Base-by-base conservation (phyloP, 192 early-diverging fungal genomes). In the Umbelopsis ramanniana region DNA sequence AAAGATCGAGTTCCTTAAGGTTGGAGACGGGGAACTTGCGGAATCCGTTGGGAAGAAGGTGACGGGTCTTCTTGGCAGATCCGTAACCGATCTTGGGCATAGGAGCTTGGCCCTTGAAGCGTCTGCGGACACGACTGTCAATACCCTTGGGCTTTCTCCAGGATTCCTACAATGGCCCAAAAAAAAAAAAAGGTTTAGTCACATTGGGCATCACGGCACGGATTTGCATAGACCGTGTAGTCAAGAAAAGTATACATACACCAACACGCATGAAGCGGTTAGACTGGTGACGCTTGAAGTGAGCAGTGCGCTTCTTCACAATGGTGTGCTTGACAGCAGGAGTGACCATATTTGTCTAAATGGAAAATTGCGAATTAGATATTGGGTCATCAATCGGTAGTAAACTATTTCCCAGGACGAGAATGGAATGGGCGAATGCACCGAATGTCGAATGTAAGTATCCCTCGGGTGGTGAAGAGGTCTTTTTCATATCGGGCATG, bases 141-240 rank as follows among this genome's bases (percentile, higher is more conserved):
- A 99, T 99, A 98, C 98, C 98, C 87, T 93, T 94, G 78, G 98
- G 98, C 87, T 98, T 96, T 88, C 98, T 93, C 98, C 98, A 99
- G 76, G 95, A 94, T 81, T 90, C 90, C 93, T 95, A 87, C 66
- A 67, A 29, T 57, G 37, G 55, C 14, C 29, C 7, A 57, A 22
- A 22, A 53, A 12, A 52, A 35, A n/a, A 6, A 19, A 37, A 63
- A 37, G 2, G 29, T 3, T 37, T 26, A 19, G 29, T 37, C 54
- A 63, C 57, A 63, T n/a, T 43, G 52, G 5, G 29, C 29, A 22
- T n/a, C 10, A 50, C 15, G 11, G 47, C 47, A 48, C 4, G 2
- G 19, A n/a, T 21, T 50, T 2, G 6, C n/a, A 50, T n/a, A 21
- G 48, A n/a, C n/a, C 48, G 19, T 50, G 40, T 52, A 2, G 23